These are phyloP conservation scores for Sclerotiophoma versabilis DNA, from an alignment of 2,329 filamentous ascomycete species.

Conservation along the genomic window DNA sequence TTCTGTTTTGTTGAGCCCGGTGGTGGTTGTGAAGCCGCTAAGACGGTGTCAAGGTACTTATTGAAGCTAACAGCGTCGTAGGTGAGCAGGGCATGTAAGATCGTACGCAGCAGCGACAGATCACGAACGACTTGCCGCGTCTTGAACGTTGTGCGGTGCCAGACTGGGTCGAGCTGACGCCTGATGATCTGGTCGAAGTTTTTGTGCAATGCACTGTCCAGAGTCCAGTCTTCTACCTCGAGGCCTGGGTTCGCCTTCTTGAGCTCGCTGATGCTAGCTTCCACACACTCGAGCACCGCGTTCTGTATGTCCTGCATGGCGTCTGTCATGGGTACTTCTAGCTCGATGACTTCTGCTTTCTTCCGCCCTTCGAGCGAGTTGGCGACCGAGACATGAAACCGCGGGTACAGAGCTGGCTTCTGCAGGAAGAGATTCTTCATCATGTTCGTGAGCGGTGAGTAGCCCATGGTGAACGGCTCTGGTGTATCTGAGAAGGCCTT, in stretches of 20 bases:
- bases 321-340: constrained; percentile 95
- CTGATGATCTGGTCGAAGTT: constrained; percentile 91
- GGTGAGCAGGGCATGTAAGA: constrained; percentile 81
- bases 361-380: constrained; percentile 88
- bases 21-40: constrained; percentile 86
- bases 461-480: constrained; percentile 87
- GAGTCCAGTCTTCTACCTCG: constrained; percentile 96
- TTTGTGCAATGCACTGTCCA: constrained; percentile 89
- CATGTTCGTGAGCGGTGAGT: constrained; percentile 86
- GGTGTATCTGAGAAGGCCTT: constrained; percentile 96
- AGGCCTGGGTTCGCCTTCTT: constrained; percentile 89
- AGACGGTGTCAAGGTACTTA: constrained; percentile 91
- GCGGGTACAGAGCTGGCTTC: constrained; percentile 88
- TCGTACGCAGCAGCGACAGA: constrained; percentile 78
- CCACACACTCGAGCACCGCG: constrained; percentile 93
- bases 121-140: constrained; percentile 95
- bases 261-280: constrained; percentile 90
- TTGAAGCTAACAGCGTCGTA: constrained; percentile 92
- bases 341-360: constrained; percentile 95
- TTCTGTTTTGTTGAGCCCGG: constrained; percentile 86
- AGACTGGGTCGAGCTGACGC: constrained; percentile 91
- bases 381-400: constrained; percentile 91
- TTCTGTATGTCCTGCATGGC: constrained; percentile 93
- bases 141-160: constrained; percentile 95
- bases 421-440: constrained; percentile 91